phyloP scores from a whole-genome alignment of 352 stramenopile genomes.

The Pythium oligandrum region DNA sequence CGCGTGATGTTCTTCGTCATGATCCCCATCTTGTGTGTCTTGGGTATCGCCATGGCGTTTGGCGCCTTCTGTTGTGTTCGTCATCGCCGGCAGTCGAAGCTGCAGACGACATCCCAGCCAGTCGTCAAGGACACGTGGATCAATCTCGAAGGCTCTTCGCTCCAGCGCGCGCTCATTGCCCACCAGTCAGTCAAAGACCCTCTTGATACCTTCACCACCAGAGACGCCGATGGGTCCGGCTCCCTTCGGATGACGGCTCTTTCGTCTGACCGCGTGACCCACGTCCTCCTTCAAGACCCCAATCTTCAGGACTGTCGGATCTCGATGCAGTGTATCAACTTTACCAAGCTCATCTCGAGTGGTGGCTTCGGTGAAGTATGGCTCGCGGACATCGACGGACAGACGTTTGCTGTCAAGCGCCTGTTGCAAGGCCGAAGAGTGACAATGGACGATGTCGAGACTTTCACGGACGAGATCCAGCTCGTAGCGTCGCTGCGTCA shows the following conservation, averaged over 20 bases:
- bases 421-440: constrained; percentile 5
- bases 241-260: no score
- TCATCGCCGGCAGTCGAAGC: constrained; percentile 2
- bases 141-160: no score
- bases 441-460: constrained; percentile 6
- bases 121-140: no score
- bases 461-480: constrained; percentile 17
- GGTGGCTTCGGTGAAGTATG: constrained; percentile 25
- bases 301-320: not conserved
- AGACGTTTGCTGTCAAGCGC: constrained; percentile 23
- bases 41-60: not conserved
- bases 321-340: constrained; percentile 6
- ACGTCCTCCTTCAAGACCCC: constrained; percentile 3
- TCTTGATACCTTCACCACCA: no score
- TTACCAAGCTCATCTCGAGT: constrained; percentile 4
- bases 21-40: constrained; percentile 1
- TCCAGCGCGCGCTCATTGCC: no score
- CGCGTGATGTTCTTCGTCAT: constrained; percentile 2
- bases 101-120: not conserved
- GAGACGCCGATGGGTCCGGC: no score
- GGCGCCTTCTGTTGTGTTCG: not conserved
- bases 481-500: constrained; percentile 14
- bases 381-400: constrained; percentile 10
- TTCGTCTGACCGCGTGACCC: constrained; percentile 1
- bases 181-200: no score